Percentiles rank a stretch among this genome's conserved stretches.
phyloP scores from a whole-genome alignment of 192 early-diverging fungal species.

The Coemansia aciculifera region DNA sequence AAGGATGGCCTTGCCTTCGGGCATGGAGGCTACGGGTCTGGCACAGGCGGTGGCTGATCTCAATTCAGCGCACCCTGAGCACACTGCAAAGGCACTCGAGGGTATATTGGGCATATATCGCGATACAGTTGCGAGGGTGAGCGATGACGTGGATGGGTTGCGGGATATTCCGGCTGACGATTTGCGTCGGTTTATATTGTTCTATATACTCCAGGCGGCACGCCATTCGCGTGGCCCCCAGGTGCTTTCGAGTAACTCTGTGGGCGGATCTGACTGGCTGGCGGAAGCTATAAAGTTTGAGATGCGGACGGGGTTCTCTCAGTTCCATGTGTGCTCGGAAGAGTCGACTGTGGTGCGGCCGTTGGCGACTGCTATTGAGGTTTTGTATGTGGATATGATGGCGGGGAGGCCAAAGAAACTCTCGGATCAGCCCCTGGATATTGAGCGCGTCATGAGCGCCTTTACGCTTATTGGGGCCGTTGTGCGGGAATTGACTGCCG shows the following conservation, averaged over 20 bases:
- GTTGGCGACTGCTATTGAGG: constrained; percentile 27
- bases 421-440: constrained; percentile 33
- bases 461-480: constrained; percentile 20
- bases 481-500: not conserved
- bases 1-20: constrained; percentile 11
- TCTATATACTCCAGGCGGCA: constrained; percentile 28
- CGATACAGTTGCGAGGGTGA: constrained; percentile 4
- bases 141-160: not conserved
- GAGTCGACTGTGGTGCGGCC: constrained; percentile 12
- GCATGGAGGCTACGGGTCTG: constrained; percentile 19
- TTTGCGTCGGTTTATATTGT: constrained; percentile 37
- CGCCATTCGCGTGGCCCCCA: not conserved
- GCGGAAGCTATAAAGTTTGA: constrained; percentile 33
- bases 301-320: constrained; percentile 44
- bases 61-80: constrained; percentile 12
- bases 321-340: constrained; percentile 22
- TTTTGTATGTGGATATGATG: constrained; percentile 30
- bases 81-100: constrained; percentile 20
- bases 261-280: constrained; percentile 21
- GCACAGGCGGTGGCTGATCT: constrained; percentile 30
- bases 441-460: constrained; percentile 28
- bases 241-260: not conserved
- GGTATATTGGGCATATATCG: constrained; percentile 26
- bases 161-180: constrained; percentile 15
- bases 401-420: constrained; percentile 18